Evolutionary conservation across 1,139 yeast genomes (phyloP).

Genomic region (Yamadazyma spencermartinsiae): DNA sequence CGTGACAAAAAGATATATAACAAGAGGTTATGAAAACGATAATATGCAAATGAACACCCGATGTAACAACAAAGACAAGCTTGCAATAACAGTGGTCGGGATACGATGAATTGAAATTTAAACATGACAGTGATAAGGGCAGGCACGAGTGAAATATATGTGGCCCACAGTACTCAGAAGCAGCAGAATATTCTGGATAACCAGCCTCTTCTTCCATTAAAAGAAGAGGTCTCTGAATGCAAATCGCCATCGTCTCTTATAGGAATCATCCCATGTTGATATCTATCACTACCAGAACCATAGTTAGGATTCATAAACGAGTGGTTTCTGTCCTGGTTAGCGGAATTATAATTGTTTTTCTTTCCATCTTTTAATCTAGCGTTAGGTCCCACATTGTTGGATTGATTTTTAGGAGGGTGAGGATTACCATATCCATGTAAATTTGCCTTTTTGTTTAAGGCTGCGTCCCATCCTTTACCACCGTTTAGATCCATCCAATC

Average conservation of each 20-base stretch:
- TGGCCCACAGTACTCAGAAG: constrained; percentile 4
- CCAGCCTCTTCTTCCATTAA: constrained; percentile 29
- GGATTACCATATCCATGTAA: constrained; percentile 80
- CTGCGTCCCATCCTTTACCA: constrained; percentile 82
- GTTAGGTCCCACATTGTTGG: constrained; percentile 23
- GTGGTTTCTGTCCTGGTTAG: constrained; percentile 22
- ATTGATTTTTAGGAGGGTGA: constrained; percentile 50
- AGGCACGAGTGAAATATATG: background rate
- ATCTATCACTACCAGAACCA: constrained; percentile 11
- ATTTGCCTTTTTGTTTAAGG: constrained; percentile 76
- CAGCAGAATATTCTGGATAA: constrained; percentile 17
- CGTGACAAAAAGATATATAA: background rate
- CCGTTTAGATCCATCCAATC: constrained; percentile 85
- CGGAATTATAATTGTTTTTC: constrained; percentile 27
- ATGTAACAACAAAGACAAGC: background rate
- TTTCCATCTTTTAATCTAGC: constrained; percentile 16
- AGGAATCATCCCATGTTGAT: constrained; percentile 30
- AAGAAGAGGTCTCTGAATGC: constrained; percentile 41
- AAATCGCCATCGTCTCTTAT: constrained; percentile 40
- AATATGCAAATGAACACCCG: background rate
- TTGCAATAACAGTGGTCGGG: too few species aligned
- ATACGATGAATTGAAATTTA: constrained; percentile 1
- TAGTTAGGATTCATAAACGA: constrained; percentile 17
- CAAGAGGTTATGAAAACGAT: background rate
- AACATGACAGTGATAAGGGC: background rate